Evolutionary conservation across 257 asterid genomes (phyloP).

Genomic region (Gentiana dahurica): DNA sequence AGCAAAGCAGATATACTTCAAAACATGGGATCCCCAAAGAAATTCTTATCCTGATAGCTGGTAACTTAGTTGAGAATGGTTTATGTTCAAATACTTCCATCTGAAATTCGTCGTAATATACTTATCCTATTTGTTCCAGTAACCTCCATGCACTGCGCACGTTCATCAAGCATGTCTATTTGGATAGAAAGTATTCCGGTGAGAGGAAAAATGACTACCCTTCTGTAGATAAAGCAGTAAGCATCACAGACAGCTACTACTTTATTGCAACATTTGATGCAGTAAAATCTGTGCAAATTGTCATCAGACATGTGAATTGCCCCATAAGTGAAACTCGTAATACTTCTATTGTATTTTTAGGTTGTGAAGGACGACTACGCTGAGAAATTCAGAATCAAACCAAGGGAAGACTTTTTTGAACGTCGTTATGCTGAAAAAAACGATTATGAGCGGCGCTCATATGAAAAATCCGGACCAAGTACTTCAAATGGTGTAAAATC

Average conservation of each 20-base stretch:
- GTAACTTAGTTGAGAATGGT: constrained; percentile 17
- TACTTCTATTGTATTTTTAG: neutral
- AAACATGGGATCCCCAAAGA: constrained; percentile 60
- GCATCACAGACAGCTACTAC: constrained; percentile 7
- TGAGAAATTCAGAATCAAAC: constrained; percentile 19
- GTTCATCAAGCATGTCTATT: constrained; percentile 53
- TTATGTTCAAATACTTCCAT: neutral
- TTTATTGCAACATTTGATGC: neutral
- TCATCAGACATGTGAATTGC: no score
- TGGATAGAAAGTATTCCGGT: constrained; percentile 57
- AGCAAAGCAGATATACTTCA: constrained; percentile 66
- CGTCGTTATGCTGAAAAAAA: constrained; percentile 22
- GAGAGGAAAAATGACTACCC: constrained; percentile 27
- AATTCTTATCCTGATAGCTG: constrained; percentile 54
- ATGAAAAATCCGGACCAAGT: constrained; percentile 23
- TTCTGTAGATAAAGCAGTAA: constrained; percentile 34
- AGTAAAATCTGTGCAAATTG: no score
- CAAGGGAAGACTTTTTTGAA: constrained; percentile 23
- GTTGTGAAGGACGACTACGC: constrained; percentile 19
- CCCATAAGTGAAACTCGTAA: no score
- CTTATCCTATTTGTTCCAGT: constrained; percentile 26
- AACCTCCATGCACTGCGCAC: constrained; percentile 62
- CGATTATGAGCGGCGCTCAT: constrained; percentile 20
- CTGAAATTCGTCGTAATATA: constrained; percentile 7
- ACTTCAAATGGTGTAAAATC: constrained; percentile 16